These are phyloP conservation scores for Zancudomyces culisetae DNA, from an alignment of 371 early-diverging fungal genomes.

Conservation along the genomic window DNA sequence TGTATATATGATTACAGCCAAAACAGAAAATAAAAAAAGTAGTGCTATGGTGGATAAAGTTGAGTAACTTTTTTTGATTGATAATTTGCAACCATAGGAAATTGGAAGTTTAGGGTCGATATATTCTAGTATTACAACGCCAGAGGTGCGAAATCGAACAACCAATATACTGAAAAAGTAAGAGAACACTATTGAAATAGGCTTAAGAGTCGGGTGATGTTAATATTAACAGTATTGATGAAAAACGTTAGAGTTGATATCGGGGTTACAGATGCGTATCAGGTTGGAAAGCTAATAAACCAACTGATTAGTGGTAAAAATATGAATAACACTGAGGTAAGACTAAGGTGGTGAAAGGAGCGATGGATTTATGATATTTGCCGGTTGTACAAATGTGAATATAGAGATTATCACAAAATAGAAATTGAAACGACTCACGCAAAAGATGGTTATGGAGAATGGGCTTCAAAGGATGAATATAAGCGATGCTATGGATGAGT, in stretches of 20 bases:
- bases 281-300: neutral
- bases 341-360: too few relatives aligned
- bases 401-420: too few relatives aligned
- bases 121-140: neutral
- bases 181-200: too few relatives aligned
- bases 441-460: neutral
- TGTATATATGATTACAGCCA: too few relatives aligned
- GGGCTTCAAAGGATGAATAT: neutral
- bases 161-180: neutral
- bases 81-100: neutral
- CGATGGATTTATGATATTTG: too few relatives aligned
- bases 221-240: too few relatives aligned
- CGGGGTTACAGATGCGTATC: neutral
- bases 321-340: neutral
- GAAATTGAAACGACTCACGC: neutral
- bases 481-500: neutral
- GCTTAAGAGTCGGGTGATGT: too few relatives aligned
- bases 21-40: too few relatives aligned
- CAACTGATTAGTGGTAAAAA: neutral
- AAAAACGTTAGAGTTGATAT: constrained; percentile 1
- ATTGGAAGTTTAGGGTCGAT: neutral
- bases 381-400: too few relatives aligned
- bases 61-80: too few relatives aligned
- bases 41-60: too few relatives aligned
- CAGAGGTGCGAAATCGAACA: neutral